Evolutionary conservation across 2,329 filamentous ascomycete genomes (phyloP), one percentile per base, ranked within the genome.

Genomic region (Pestalotiopsis sp.): DNA sequence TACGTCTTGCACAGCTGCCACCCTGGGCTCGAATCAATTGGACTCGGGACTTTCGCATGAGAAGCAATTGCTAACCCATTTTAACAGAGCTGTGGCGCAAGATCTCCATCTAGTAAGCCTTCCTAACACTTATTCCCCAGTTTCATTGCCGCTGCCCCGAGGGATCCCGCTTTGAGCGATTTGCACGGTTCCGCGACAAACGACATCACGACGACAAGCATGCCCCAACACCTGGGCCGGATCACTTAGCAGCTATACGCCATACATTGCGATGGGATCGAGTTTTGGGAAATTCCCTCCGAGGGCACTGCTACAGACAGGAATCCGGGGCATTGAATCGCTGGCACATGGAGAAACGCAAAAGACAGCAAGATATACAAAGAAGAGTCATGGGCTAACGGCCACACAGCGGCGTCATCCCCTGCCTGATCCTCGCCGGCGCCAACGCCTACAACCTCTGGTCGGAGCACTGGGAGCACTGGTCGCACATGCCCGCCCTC

Each of bases 381-480:
- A 11, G 20, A 27, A 31, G 13, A 13, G 11, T 27, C 13, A 5
- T 27, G 66, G 69, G 69, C 69, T 68, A 62, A 67, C 72, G 65
- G 56, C 60, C 13, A 59, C 69, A 76, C 80, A 97, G 95, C 83
- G 91, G 87, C 78, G 90, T 93, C 74, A 84, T 92, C 73, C 95
- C 95, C 68, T 86, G 83, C 80, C 85, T 98, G 69, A 83, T 91
- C 74, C 84, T 94, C 74, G 91, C 92, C 70, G 81, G 84, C 74
- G 85, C 91, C 83, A 99, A 99, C 82, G 95, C 95, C 77, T 97
- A 92, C 82, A 90, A 91, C 79, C 90, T 97, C 72, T 99, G 94
- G 94, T 91, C 89, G 78, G 93, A 97, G 86, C 96, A 99, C 85
- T 98, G 95, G 95, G 93, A 97, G 84, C 96, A 99, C 88, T 94